Conservation (phyloP, 495 filamentous ascomycete species). For the Xylaria sp. region DNA sequence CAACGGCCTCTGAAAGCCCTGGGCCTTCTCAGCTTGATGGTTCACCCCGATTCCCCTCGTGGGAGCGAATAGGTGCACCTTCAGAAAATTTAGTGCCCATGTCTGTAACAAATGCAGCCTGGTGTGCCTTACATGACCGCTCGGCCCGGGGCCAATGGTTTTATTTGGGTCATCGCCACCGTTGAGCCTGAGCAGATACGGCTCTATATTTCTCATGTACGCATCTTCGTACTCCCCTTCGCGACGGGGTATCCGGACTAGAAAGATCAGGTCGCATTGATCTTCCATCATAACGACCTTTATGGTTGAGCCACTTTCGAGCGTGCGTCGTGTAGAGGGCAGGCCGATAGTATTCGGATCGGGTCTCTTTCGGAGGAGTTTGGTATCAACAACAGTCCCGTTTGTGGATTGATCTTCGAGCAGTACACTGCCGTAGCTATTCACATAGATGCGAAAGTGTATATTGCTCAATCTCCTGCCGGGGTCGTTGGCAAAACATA, state of each 20-base stretch:
- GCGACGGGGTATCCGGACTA: conserved; percentile 82
- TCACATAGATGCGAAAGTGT: conserved; percentile 92
- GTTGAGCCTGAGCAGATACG: conserved; percentile 52
- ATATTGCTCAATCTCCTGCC: conserved; percentile 77
- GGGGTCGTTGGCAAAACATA: conserved; percentile 67
- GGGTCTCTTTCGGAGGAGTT: conserved; percentile 56
- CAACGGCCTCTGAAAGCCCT: background rate
- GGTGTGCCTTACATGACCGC: conserved; percentile 48
- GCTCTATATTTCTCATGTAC: conserved; percentile 65
- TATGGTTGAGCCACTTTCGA: conserved; percentile 75
- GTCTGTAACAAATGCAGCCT: background rate
- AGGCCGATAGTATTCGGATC: conserved; percentile 45
- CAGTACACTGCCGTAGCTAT: conserved; percentile 80
- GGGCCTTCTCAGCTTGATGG: background rate
- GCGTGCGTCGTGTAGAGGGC: conserved; percentile 58
- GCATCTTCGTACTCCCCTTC: conserved; percentile 61
- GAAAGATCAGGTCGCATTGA: conserved; percentile 68
- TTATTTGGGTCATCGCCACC: conserved; percentile 40
- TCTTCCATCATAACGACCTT: conserved; percentile 64
- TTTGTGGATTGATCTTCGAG: conserved; percentile 91
- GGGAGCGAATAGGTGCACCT: conserved; percentile 42
- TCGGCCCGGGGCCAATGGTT: conserved; percentile 56
- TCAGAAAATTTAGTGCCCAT: conserved; percentile 21
- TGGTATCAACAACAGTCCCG: conserved; percentile 83
- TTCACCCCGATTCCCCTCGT: conserved; percentile 12